Evolutionary conservation across 345 rosid species (phyloP), one percentile per base, ranked within the genome.

Genomic region (Ceriops decandra): DNA sequence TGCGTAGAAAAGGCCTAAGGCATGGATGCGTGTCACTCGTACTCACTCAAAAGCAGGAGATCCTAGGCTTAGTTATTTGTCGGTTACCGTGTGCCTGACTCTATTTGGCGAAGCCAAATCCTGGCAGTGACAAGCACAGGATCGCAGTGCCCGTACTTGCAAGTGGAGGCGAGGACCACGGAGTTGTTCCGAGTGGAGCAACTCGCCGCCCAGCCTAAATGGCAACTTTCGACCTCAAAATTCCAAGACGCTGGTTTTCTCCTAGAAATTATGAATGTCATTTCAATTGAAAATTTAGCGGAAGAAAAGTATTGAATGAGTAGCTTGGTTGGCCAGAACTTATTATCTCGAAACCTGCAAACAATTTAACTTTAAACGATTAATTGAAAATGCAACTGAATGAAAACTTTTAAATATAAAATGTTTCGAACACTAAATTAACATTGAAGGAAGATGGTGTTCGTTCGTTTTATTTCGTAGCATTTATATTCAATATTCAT

Each of bases 81-180:
- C 6, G 36, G 60, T 57, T 17, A 15, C 31, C 24, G 38, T 19
- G 20, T 5, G 32, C 46, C 13, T 33, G 57, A 16, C 71, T 68
- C 21, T 4, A 59, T 31, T 47, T n/a, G 38, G 61, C 21, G 24
- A 26, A 24, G 66, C 60, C 33, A 69, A 69, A 28, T 33, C 47
- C 5, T 22, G 28, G 52, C 61, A 30, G 56, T 15, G 2, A 20
- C 47, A 52, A n/a, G 28, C 22, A 31, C 21, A 32, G 69, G 72
- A 20, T 17, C 26, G 63, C 71, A 1, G 54, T 20, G 63, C 7
- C 36, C 62, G 27, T 67, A n/a, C 63, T 27, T n/a, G 30, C 62
- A 15, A 7, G 56, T 56, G 27, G 35, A 22, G 1, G 9, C 8
- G 7, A 51, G 26, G 57, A 24, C 26, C 26, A 24, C 60, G 27